Evolutionary conservation across 768 basidiomycete genomes (phyloP).

Genomic region (Phanerodontia chrysosporium): DNA sequence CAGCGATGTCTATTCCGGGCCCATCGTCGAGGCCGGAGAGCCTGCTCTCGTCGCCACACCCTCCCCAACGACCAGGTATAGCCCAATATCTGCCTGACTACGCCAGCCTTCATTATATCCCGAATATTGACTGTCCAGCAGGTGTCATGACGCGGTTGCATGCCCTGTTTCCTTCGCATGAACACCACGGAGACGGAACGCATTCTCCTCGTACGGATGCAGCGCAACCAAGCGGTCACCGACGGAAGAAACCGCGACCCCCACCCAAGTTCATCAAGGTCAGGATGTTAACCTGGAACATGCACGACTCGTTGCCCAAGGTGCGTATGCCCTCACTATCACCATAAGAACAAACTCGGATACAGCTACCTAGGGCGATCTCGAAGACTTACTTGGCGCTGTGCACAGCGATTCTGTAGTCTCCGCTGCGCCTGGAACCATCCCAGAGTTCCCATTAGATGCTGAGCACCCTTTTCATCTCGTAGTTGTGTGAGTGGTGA

Average conservation of each 20-base stretch:
- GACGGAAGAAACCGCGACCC: conserved; percentile 12
- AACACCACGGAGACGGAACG: background rate
- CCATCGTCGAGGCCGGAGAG: background rate
- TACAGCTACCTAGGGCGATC: conserved; percentile 52
- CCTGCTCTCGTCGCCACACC: background rate
- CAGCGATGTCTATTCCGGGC: background rate
- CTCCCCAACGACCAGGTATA: conserved; percentile 11
- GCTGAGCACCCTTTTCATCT: conserved; percentile 69
- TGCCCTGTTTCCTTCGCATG: conserved; percentile 11
- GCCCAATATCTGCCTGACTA: background rate
- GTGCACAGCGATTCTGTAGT: conserved; percentile 35
- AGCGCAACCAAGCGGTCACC: background rate
- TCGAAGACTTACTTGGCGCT: conserved; percentile 65
- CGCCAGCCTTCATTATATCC: background rate
- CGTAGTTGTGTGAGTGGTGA: conserved; percentile 62
- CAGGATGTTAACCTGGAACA: conserved; percentile 76
- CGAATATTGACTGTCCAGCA: background rate
- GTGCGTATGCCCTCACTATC: conserved; percentile 27
- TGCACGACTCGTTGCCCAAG: conserved; percentile 81
- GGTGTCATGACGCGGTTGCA: conserved; percentile 17
- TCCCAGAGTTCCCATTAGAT: conserved; percentile 49
- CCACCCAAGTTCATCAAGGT: conserved; percentile 54
- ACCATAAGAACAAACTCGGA: conserved; percentile 8
- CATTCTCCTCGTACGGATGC: background rate
- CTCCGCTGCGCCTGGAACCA: conserved; percentile 1